Evolutionary conservation across 1,284 basidiomycete species (phyloP).

Genomic region (Takashimella koratensis): DNA sequence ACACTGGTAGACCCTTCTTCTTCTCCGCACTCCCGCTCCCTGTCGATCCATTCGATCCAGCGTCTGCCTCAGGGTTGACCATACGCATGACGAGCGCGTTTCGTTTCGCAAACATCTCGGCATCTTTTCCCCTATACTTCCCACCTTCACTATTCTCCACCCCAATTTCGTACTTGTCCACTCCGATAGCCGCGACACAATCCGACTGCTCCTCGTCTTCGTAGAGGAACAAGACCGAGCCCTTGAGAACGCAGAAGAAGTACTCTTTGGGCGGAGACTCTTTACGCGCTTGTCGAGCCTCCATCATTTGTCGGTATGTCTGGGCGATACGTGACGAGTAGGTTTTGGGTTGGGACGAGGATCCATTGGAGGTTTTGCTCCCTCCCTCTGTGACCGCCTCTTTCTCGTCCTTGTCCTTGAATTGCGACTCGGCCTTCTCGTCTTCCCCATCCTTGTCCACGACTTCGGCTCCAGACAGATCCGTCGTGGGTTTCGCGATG

Average conservation of each 20-base stretch:
- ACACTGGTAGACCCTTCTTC: constrained; percentile 27
- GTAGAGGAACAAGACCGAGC: constrained; percentile 81
- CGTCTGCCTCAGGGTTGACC: constrained; percentile 38
- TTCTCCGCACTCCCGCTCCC: no score
- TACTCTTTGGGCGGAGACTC: constrained; percentile 74
- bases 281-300: constrained; percentile 57
- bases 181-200: constrained; percentile 77
- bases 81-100: constrained; percentile 77
- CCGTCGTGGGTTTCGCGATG: no score
- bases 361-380: no score
- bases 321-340: constrained; percentile 30
- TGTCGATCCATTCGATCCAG: constrained; percentile 10
- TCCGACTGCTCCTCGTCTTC: constrained; percentile 83
- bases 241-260: constrained; percentile 85
- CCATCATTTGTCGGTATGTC: no score
- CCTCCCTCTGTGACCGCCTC: no score
- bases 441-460: no score
- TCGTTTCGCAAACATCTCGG: constrained; percentile 81
- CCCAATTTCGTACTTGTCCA: constrained; percentile 65
- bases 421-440: constrained; percentile 5
- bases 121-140: constrained; percentile 48
- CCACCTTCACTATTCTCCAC: constrained; percentile 64
- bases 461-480: no score
- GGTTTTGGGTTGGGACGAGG: no score
- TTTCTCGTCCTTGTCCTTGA: no score